phyloP scores from a whole-genome alignment of 495 filamentous ascomycete species.

The Daldinia grandis region DNA sequence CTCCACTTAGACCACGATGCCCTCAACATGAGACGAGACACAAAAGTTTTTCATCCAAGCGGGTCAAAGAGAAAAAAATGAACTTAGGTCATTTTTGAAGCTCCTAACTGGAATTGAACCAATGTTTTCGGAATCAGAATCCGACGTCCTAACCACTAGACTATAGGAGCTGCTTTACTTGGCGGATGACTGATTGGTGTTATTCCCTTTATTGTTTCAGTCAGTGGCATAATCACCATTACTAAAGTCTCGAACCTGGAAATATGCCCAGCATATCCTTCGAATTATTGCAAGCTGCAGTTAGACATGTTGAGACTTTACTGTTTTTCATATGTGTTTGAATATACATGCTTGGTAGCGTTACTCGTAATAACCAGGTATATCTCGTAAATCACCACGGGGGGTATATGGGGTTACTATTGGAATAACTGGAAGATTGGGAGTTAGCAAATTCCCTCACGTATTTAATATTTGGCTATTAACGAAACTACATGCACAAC shows the following conservation, averaged over 20 bases:
- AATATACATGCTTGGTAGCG: no score
- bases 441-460: not conserved
- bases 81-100: not conserved
- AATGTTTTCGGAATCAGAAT: constrained; percentile 41
- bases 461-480: not conserved
- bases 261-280: not conserved
- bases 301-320: not conserved
- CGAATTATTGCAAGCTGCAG: not conserved
- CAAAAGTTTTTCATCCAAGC: not conserved
- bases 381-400: not conserved
- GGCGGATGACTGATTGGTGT: not conserved
- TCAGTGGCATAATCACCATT: not conserved
- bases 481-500: no score
- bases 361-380: not conserved
- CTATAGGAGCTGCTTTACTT: constrained; percentile 27
- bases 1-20: constrained; percentile 22
- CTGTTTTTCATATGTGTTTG: no score
- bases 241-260: not conserved
- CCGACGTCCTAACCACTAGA: constrained; percentile 41
- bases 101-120: constrained; percentile 38
- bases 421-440: not conserved
- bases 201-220: not conserved
- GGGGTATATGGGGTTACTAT: not conserved
- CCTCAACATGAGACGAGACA: constrained; percentile 2
- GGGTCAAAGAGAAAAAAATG: not conserved